Conservation (phyloP, 495 filamentous ascomycete genomes). For the Staphylotrichum tortipilum region DNA sequence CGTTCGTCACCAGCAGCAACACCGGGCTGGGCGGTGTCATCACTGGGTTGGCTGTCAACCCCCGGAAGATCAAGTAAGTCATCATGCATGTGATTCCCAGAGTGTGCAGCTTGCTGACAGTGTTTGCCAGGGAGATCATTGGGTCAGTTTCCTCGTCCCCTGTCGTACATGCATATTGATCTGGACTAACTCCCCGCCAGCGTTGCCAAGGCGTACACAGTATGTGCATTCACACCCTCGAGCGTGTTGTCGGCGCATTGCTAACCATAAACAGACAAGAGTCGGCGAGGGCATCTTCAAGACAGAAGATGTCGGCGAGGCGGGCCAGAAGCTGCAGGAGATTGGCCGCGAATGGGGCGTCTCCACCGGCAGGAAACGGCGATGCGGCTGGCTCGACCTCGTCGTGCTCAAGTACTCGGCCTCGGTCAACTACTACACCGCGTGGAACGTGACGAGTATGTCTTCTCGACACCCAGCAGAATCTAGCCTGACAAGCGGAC, state of each 20-base stretch:
- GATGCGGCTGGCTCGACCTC: slow-evolving; percentile 87
- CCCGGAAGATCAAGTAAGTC: slow-evolving; percentile 35
- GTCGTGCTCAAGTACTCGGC: slow-evolving; percentile 74
- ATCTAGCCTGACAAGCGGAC: slow-evolving; percentile 26
- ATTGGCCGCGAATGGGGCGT: slow-evolving; percentile 59
- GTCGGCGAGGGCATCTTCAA: slow-evolving; percentile 79
- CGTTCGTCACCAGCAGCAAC: slow-evolving; percentile 75
- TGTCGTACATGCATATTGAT: background rate
- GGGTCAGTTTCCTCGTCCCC: background rate
- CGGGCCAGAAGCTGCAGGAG: slow-evolving; percentile 35
- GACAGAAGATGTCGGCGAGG: slow-evolving; percentile 63
- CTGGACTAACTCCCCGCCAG: slow-evolving; percentile 26
- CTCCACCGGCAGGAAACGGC: slow-evolving; percentile 67
- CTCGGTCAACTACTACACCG: slow-evolving; percentile 63
- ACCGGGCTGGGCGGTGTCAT: slow-evolving; percentile 70
- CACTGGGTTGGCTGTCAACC: slow-evolving; percentile 55
- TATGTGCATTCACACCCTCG: background rate
- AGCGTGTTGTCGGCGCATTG: background rate
- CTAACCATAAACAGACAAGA: slow-evolving; percentile 37
- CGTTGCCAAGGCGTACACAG: slow-evolving; percentile 68
- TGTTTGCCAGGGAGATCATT: slow-evolving; percentile 33
- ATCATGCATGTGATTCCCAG: no score
- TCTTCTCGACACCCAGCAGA: background rate
- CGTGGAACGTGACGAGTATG: slow-evolving; percentile 67
- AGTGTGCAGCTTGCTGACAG: background rate